Conservation (phyloP, 2,329 filamentous ascomycete species). For the Leptoxyphium fumago region DNA sequence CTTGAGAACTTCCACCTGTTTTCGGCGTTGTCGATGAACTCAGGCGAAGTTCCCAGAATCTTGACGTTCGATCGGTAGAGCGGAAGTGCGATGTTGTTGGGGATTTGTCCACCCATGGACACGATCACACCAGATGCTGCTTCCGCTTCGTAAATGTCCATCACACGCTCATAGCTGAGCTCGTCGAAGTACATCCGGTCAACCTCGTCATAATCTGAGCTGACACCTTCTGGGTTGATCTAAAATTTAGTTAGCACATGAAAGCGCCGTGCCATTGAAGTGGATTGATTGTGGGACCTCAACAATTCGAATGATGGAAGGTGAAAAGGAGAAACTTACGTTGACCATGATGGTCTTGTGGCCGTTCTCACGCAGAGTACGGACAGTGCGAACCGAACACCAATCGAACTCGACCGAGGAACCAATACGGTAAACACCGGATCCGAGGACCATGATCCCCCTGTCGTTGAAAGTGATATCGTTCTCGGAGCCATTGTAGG, state of each 20-base stretch:
- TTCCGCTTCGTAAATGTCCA: conserved; percentile 90
- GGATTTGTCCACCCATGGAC: conserved; percentile 93
- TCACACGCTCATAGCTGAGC: conserved; percentile 74
- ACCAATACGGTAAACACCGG: conserved; percentile 91
- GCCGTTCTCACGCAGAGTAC: conserved; percentile 69
- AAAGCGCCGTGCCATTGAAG: conserved; percentile 4
- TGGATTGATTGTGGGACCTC: background rate
- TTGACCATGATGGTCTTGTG: conserved; percentile 97
- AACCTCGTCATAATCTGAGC: conserved; percentile 86
- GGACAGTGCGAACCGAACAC: conserved; percentile 90
- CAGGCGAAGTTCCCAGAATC: conserved; percentile 85
- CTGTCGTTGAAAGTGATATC: conserved; percentile 78
- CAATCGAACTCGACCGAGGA: conserved; percentile 98
- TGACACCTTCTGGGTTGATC: conserved; percentile 80
- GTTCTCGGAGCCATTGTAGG: conserved; percentile 80
- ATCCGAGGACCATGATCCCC: conserved; percentile 90
- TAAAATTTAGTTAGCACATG: background rate
- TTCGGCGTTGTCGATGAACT: conserved; percentile 97
- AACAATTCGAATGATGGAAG: background rate
- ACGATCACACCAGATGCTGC: conserved; percentile 71
- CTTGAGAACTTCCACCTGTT: conserved; percentile 98
- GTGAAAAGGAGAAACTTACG: conserved; percentile 11
- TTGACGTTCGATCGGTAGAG: conserved; percentile 81
- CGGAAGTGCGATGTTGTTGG: conserved; percentile 91
- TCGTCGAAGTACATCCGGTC: conserved; percentile 94